A percentile compares a stretch with the other conserved stretches of the same genome.
Conservation (phyloP, 352 stramenopile genomes). For the Elongisporangium anandrum region DNA sequence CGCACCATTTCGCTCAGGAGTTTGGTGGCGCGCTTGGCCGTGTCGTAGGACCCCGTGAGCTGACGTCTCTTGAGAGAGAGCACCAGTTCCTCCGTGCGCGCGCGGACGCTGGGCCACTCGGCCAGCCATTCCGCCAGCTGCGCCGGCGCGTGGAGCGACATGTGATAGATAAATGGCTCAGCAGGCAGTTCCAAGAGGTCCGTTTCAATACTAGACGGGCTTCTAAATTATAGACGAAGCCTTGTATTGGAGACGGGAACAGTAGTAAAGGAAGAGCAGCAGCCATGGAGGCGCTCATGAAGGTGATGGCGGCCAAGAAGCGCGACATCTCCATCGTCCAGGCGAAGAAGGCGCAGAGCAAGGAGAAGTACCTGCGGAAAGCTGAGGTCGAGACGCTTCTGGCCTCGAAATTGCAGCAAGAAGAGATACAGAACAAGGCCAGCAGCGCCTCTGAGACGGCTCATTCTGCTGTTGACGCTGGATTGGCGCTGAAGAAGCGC, state of each 20-base stretch:
- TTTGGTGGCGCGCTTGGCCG: constrained; percentile 69
- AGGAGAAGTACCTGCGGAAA: constrained; percentile 79
- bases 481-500: constrained; percentile 34
- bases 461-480: constrained; percentile 5
- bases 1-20: constrained; percentile 70
- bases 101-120: constrained; percentile 70
- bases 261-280: neutral
- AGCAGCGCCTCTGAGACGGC: constrained; percentile 8
- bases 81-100: constrained; percentile 66
- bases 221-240: too few relatives aligned
- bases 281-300: constrained; percentile 66
- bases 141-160: constrained; percentile 7
- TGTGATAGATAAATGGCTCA: neutral
- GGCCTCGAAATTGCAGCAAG: constrained; percentile 16
- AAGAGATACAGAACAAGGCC: constrained; percentile 8
- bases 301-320: constrained; percentile 81
- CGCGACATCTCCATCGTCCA: constrained; percentile 55
- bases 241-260: too few relatives aligned
- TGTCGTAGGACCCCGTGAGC: constrained; percentile 76
- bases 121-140: constrained; percentile 69
- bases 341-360: constrained; percentile 35
- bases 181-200: neutral
- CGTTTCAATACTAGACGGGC: too few relatives aligned
- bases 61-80: constrained; percentile 81
- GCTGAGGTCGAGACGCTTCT: constrained; percentile 68